Evolutionary conservation across 805 yeast species (phyloP).

Genomic region (Cyberlindnera nakhonratchasimensis): DNA sequence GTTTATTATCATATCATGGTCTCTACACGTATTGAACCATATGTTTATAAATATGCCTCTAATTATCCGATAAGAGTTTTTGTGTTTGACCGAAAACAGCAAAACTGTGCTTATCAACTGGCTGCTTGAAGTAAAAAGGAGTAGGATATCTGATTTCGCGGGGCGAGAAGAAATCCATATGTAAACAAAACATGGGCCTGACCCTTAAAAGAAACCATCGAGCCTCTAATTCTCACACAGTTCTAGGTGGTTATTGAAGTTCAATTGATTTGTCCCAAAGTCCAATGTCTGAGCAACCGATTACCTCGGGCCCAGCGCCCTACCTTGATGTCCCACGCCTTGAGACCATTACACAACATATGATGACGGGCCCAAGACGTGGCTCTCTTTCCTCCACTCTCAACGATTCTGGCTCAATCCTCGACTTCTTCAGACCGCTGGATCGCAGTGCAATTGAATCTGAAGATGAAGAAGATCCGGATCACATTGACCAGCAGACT

Average conservation of each 20-base stretch:
- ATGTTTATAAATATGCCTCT: no score
- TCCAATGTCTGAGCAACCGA: constrained; percentile 20
- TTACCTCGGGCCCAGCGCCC: constrained; percentile 26
- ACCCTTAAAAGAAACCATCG: no score
- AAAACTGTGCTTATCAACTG: constrained; percentile 1
- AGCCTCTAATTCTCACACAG: no score
- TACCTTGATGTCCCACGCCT: constrained; percentile 25
- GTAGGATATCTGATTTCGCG: background rate
- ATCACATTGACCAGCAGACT: constrained; percentile 18
- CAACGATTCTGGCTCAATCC: constrained; percentile 22
- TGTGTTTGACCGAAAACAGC: background rate
- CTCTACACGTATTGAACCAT: no score
- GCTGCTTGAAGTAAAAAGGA: no score
- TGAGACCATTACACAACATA: constrained; percentile 23
- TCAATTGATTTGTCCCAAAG: background rate
- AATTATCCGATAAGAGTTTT: no score
- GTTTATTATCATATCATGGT: no score
- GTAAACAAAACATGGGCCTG: background rate
- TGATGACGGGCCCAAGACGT: constrained; percentile 21
- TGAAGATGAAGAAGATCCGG: constrained; percentile 11
- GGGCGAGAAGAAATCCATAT: background rate
- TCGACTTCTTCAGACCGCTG: constrained; percentile 24
- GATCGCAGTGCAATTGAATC: constrained; percentile 11
- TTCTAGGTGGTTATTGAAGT: no score
- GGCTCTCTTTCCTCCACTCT: constrained; percentile 19